Conservation (phyloP, 2,329 filamentous ascomycete genomes). For the Neurospora sp. region DNA sequence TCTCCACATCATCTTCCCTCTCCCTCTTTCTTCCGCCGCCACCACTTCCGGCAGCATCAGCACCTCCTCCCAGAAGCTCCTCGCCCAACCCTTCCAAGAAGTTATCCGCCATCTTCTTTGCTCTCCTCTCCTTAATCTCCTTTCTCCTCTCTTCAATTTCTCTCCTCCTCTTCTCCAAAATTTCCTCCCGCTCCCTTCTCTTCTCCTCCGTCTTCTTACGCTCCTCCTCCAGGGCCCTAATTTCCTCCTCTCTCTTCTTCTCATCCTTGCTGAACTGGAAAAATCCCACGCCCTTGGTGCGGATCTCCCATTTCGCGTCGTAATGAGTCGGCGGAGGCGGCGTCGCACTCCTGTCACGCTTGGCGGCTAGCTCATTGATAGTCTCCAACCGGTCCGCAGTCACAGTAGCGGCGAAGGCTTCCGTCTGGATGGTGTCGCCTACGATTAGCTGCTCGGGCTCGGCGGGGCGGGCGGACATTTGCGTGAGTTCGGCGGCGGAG, state of each 20-base stretch:
- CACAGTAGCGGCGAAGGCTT: slow-evolving; percentile 69
- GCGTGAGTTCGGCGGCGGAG: slow-evolving; percentile 49
- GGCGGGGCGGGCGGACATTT: slow-evolving; percentile 56
- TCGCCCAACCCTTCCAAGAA: slow-evolving; percentile 26
- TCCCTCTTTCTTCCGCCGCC: not conserved
- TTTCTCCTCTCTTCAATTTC: slow-evolving; percentile 55
- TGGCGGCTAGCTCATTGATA: slow-evolving; percentile 70
- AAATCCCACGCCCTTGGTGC: slow-evolving; percentile 83
- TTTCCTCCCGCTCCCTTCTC: slow-evolving; percentile 43
- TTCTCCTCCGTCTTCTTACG: slow-evolving; percentile 57
- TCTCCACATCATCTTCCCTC: not conserved
- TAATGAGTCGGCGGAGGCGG: slow-evolving; percentile 78
- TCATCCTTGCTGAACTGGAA: slow-evolving; percentile 79
- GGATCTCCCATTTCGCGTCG: slow-evolving; percentile 71
- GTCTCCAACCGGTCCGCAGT: slow-evolving; percentile 36
- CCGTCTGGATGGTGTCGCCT: slow-evolving; percentile 73
- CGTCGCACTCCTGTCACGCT: slow-evolving; percentile 69
- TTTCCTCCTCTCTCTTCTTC: slow-evolving; percentile 55
- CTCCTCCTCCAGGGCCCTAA: slow-evolving; percentile 61
- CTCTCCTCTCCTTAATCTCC: slow-evolving; percentile 43
- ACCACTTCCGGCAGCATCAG: not conserved
- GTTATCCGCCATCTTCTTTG: slow-evolving; percentile 25
- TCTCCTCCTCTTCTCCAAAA: slow-evolving; percentile 45
- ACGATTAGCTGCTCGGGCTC: slow-evolving; percentile 66
- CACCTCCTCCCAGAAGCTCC: slow-evolving; percentile 12